Base-by-base conservation (phyloP, 2,329 filamentous ascomycete genomes). In the Lasiodiplodia sp. region DNA sequence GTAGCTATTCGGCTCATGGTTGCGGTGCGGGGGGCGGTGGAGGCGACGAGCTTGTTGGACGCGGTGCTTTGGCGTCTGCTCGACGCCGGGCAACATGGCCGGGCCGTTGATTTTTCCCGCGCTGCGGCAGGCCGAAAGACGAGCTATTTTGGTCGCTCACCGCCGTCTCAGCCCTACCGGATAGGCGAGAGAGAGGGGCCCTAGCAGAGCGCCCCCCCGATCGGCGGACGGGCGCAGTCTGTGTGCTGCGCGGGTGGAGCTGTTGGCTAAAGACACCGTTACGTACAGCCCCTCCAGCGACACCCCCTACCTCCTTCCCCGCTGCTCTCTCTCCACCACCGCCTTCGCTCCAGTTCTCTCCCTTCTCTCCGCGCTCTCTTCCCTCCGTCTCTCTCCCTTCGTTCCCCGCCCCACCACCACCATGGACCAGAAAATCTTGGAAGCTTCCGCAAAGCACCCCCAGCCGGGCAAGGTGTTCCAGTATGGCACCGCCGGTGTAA, bases 401-500 rank as follows among this genome's bases (percentile, higher is more conserved):
- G 31, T 23, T 18, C 23, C 28, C 60, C 31, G 28, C 47, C 16
- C 49, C 64, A 38, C n/a, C 56, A 56, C 21, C 63, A 67, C 49
- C 44, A 65, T 60, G 69, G 56, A 65, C 66, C 69, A 74, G 53
- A 73, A 73, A 57, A 74, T 80, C 60, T 68, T 73, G 49, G 72
- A 76, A 51, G 73, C 72, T 23, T 75, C 77, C 51, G 72, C 74
- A 66, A 72, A 75, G 64, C 78, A 75, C 62, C 75, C 77, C 25
- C 75, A 76, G 60, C 77, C 77, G 12, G 75, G 68, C 49, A 64
- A 66, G 60, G 62, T 69, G 12, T 81, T 80, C 69, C 77, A 77
- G 18, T 81, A 81, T 72, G 80, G 80, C 63, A 81, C 80, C 34
- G 80, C 80, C 65, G 80, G 80, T 53, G 87, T 89, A 82, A 79